Conservation (phyloP, 2,329 filamentous ascomycete species). For the Zelopaecilomyces penicillatus region DNA sequence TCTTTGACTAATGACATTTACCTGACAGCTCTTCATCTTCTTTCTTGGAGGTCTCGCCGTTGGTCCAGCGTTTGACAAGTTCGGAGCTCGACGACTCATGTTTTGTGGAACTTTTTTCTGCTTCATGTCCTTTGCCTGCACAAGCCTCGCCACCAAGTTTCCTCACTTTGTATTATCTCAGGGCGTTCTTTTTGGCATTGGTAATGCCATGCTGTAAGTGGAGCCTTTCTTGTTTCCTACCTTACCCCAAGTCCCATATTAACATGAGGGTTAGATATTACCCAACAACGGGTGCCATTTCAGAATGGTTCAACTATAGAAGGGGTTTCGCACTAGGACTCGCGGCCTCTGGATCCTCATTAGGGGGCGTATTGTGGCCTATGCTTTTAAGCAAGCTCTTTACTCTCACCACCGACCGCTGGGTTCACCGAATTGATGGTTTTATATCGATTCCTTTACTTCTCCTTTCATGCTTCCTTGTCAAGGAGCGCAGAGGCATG, state of each 20-base stretch:
- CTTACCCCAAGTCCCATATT: too few species aligned
- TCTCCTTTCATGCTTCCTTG: constrained; percentile 17
- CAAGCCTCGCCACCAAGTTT: constrained; percentile 23
- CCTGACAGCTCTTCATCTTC: constrained; percentile 29
- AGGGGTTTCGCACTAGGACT: constrained; percentile 23
- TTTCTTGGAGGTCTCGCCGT: constrained; percentile 29
- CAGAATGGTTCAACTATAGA: constrained; percentile 23
- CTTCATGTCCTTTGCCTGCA: constrained; percentile 29
- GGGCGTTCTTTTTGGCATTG: constrained; percentile 33
- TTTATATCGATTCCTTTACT: constrained; percentile 19
- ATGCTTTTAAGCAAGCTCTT: constrained; percentile 16
- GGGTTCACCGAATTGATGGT: constrained; percentile 14
- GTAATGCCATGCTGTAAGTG: constrained; percentile 27
- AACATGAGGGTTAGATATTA: constrained; percentile 16
- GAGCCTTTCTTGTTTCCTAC: too few species aligned
- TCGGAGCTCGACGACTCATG: constrained; percentile 27
- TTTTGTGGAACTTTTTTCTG: constrained; percentile 25
- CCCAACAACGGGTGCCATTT: constrained; percentile 22
- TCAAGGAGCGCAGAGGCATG: constrained; percentile 17
- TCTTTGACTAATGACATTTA: background rate
- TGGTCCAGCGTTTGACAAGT: constrained; percentile 32
- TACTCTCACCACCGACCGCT: constrained; percentile 2
- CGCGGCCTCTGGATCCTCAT: constrained; percentile 21
- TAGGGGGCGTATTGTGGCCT: constrained; percentile 24
- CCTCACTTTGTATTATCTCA: constrained; percentile 31